Base-by-base conservation (phyloP, 495 filamentous ascomycete genomes). In the Umbilicaria muhlenbergii region DNA sequence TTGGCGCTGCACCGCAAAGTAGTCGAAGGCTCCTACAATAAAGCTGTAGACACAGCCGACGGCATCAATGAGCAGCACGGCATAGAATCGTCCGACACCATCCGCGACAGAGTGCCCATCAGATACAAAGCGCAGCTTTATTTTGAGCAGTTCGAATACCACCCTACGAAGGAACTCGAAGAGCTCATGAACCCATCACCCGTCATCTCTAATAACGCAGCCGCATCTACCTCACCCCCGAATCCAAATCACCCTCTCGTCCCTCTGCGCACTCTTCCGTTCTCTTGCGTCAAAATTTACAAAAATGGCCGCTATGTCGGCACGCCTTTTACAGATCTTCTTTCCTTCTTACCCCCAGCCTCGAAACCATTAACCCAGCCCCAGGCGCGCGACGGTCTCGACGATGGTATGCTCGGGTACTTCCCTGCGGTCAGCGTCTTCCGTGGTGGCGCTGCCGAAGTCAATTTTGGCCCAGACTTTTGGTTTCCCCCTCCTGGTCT, bases 141-240 rank as follows among this genome's bases (percentile, higher is more conserved):
- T 63, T 94, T 94, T 63, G 92, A 98, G 58, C 81, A 87, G 55
- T 87, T 88, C 46, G 92, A 95, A 54, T 89, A 94, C 56, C 81
- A 83, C 48, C 63, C 82, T 2, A 80, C 81, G 2, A 95, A 95
- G 61, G 81, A 91, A 37, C 75, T 95, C 16, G 89, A 94, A 49
- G 80, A 89, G 34, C 69, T 86, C 24, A 78, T 79, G 69, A 86
- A 87, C 50, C 83, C 84, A 6, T 63, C 80, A 19, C 63, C 83
- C 38, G 51, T 77, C 53, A 56, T 71, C 52, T 51, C 68, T 44
- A 54, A 65, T 2, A 46, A 33, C 35, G 48, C 50, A 39, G 39
- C 38, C 24, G 52, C 47, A 49, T 58, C 33, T 17, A 55, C 24
- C 46, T 57, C 55, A 44, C 61, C 58, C 41, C 80, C 79, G 0